These are phyloP conservation scores for Butyriboletus pseudospeciosus DNA, from an alignment of 1,284 basidiomycete species.

Conservation along the genomic window DNA sequence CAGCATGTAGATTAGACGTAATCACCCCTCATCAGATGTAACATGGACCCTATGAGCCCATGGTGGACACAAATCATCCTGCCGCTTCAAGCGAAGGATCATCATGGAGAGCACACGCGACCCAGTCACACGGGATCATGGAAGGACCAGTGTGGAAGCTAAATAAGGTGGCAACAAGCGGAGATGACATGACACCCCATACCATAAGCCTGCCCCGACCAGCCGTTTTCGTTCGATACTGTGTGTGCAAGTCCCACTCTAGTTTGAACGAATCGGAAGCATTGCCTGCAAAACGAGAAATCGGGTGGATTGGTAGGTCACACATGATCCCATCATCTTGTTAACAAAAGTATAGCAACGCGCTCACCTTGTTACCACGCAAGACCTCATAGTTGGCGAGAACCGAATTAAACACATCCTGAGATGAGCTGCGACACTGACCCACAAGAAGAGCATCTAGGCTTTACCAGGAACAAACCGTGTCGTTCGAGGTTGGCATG, in stretches of 20 bases:
- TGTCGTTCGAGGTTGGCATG: no score
- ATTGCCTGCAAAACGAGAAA: neutral
- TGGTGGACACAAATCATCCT: constrained; percentile 42
- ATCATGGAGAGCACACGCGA: constrained; percentile 46
- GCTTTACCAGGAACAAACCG: no score
- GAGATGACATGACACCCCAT: constrained; percentile 33
- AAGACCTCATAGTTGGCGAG: constrained; percentile 84
- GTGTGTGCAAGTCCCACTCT: no score
- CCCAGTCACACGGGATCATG: constrained; percentile 62
- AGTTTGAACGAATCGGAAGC: no score
- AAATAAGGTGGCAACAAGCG: constrained; percentile 59
- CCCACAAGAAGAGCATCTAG: no score
- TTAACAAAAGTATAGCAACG: constrained; percentile 1
- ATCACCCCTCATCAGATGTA: no score
- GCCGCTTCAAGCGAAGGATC: constrained; percentile 53
- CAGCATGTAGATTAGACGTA: no score
- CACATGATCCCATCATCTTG: neutral
- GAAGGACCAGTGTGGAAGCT: constrained; percentile 52
- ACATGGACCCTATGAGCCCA: no score
- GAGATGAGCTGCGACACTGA: constrained; percentile 68
- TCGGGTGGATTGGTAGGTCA: constrained; percentile 2
- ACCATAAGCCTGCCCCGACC: no score
- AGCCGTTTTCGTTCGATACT: no score
- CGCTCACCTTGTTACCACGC: constrained; percentile 83
- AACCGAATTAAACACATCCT: constrained; percentile 83